Evolutionary conservation across 2,329 filamentous ascomycete genomes (phyloP).

Genomic region (Periconia macrospinosa): DNA sequence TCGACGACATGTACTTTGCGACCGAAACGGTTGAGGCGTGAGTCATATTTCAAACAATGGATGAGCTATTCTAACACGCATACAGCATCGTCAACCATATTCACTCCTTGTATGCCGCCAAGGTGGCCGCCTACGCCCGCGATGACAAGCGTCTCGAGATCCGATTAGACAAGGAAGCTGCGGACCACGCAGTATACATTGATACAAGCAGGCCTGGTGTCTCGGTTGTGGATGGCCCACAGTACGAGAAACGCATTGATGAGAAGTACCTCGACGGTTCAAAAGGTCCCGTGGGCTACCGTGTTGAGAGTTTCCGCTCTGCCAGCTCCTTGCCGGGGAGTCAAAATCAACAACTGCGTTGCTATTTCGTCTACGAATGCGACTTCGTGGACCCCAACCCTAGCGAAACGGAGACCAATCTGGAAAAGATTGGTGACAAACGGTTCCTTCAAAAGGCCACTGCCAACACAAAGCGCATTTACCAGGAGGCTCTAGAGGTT

Average conservation of each 20-base stretch:
- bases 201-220: constrained; percentile 92
- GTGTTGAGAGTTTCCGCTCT: constrained; percentile 96
- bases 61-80: constrained; percentile 15
- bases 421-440: constrained; percentile 89
- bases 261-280: constrained; percentile 90
- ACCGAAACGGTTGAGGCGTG: constrained; percentile 78
- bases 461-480: constrained; percentile 91
- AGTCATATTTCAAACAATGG: constrained; percentile 10
- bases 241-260: constrained; percentile 92
- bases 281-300: constrained; percentile 72
- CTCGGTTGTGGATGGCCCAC: constrained; percentile 74
- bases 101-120: constrained; percentile 94
- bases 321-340: constrained; percentile 75
- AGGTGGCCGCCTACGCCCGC: constrained; percentile 88
- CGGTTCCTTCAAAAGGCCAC: constrained; percentile 96
- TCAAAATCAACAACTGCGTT: constrained; percentile 82
- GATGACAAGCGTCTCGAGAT: constrained; percentile 96
- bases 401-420: constrained; percentile 74
- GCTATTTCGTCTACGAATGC: constrained; percentile 99
- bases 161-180: constrained; percentile 89
- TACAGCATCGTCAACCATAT: constrained; percentile 81
- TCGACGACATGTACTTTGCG: constrained; percentile 98
- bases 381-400: constrained; percentile 80
- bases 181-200: constrained; percentile 96
- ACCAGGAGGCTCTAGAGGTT: constrained; percentile 87